Base-by-base conservation (phyloP, 1,139 yeast species). In the Geotrichum fermentans region DNA sequence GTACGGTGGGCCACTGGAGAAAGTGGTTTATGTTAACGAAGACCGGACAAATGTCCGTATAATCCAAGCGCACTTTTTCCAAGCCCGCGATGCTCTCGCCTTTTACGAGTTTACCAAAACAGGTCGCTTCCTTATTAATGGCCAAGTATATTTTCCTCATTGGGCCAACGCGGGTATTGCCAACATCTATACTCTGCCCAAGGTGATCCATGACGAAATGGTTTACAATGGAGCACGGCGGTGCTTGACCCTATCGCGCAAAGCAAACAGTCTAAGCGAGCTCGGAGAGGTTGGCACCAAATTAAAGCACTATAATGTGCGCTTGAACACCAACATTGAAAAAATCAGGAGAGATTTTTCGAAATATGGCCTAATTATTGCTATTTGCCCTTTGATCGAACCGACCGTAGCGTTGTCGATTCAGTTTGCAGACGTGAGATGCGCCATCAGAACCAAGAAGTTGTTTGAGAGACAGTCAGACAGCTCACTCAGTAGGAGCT, bases 1-100 rank as follows among this genome's bases (percentile, higher is more conserved):
- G 0, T 70, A 75, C 58, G 95, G 95, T 0, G 96, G 96, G 0
- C 88, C 92, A 0, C 66, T 86, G 41, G 89, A 83, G 56, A 74
- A 73, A 53, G 61, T 83, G 1, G 67, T 64, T 2, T 49, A 63
- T 34, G 52, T 55, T 11, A 51, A 53, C 3, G 50, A 54, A 46
- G 50, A 44, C 6, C 40, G 42, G 7, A 29, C 56, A 42, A 37
- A 51, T 10, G 47, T 47, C 11, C 47, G 54, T 13, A 33, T 50
- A 16, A 47, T 82, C 16, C 82, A 80, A 55, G 54, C 84, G 1
- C 72, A 75, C 58, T 87, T 82, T 60, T 61, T 78, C 30, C 73
- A 66, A 30, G 71, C 77, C 1, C 73, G 72, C 24, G 77, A 77
- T 60, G 95, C 95, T 0, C 59, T 61, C 8, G 67, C 66, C 2